Conservation (phyloP, 306 rosid species). For the Casuarina cunninghamiana region DNA sequence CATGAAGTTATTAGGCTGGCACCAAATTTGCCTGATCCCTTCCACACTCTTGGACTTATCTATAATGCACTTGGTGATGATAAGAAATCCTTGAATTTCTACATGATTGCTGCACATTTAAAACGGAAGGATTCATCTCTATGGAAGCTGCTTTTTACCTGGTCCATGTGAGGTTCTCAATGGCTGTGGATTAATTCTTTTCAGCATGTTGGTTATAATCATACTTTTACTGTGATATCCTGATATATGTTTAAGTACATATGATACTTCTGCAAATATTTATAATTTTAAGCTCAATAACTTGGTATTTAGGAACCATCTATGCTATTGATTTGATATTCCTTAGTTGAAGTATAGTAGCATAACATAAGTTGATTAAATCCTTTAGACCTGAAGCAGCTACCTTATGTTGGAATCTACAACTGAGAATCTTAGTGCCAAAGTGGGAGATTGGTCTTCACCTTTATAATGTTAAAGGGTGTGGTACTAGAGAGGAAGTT, state of each 20-base stretch:
- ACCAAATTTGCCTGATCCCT: slow-evolving; percentile 74
- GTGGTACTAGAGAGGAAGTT: too few relatives aligned
- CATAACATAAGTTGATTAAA: not conserved
- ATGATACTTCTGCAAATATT: not conserved
- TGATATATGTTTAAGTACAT: not conserved
- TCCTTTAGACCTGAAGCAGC: not conserved
- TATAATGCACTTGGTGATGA: slow-evolving; percentile 53
- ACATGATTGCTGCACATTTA: slow-evolving; percentile 80
- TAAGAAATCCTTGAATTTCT: slow-evolving; percentile 60
- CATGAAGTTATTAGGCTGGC: slow-evolving; percentile 66
- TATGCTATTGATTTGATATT: not conserved
- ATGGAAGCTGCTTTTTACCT: slow-evolving; percentile 64
- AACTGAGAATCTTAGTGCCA: too few relatives aligned
- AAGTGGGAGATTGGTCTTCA: too few relatives aligned
- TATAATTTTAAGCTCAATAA: not conserved
- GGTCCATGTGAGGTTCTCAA: slow-evolving; percentile 60
- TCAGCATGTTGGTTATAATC: slow-evolving; percentile 12
- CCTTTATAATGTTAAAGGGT: too few relatives aligned
- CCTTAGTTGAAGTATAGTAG: not conserved
- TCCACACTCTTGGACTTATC: slow-evolving; percentile 86
- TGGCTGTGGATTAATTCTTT: slow-evolving; percentile 28
- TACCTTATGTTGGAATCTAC: too few relatives aligned
- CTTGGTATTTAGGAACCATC: not conserved
- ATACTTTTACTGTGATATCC: slow-evolving; percentile 9
- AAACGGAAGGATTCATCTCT: slow-evolving; percentile 66